Percentiles rank a stretch among this genome's conserved stretches.
phyloP scores from a whole-genome alignment of 495 filamentous ascomycete species.

The Aspergillus nidulans region DNA sequence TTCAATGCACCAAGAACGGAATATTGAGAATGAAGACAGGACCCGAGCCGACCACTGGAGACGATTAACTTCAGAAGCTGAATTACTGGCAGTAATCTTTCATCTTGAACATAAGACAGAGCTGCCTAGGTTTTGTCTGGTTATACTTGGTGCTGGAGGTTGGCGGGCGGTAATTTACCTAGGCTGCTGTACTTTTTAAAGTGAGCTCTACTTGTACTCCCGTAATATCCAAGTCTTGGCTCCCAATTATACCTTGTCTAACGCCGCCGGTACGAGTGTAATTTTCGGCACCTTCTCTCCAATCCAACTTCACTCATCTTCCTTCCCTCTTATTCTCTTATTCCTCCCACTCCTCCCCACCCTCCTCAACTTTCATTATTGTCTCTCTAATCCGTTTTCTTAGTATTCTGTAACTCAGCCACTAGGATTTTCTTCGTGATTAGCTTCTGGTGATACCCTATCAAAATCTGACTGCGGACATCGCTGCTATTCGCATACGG shows the following conservation, averaged over 20 bases:
- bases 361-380: not conserved
- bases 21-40: no score
- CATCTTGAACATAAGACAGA: no score
- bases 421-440: not conserved
- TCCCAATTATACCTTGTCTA: not conserved
- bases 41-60: no score
- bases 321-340: not conserved
- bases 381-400: no score
- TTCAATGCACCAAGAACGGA: no score
- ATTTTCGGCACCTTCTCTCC: slow-evolving; percentile 18
- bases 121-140: no score
- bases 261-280: not conserved
- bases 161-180: no score
- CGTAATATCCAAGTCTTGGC: not conserved
- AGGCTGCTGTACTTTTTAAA: no score
- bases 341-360: not conserved
- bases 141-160: no score
- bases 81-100: no score
- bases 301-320: slow-evolving; percentile 6
- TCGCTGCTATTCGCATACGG: not conserved
- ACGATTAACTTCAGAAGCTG: no score
- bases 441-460: not conserved
- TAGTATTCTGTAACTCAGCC: not conserved
- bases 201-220: no score
- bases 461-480: not conserved